Evolutionary conservation across 139 green algal genomes (phyloP).

Genomic region (Ostreobium quekettii): DNA sequence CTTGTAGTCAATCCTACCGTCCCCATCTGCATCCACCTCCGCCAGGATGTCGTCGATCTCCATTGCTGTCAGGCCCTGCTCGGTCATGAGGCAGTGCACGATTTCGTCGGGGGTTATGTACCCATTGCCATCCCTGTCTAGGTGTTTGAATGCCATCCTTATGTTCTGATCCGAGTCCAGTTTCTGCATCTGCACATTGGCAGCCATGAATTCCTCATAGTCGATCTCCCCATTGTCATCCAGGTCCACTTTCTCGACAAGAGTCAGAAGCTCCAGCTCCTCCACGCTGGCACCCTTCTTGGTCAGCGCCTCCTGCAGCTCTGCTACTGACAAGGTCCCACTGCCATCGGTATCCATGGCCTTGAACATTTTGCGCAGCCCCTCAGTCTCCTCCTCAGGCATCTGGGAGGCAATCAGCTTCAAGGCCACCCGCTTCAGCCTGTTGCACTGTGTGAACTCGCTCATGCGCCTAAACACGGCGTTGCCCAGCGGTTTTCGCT

Average conservation of each 20-base stretch:
- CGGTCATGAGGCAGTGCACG: background rate
- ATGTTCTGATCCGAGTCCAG: constrained; percentile 16
- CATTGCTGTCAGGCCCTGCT: background rate
- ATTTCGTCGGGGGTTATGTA: constrained; percentile 18
- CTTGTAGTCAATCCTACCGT: constrained; percentile 37
- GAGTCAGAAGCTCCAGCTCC: background rate
- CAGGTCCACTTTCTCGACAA: constrained; percentile 9
- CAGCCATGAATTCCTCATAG: constrained; percentile 15
- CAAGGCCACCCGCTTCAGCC: constrained; percentile 14
- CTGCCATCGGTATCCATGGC: background rate
- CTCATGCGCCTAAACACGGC: constrained; percentile 5
- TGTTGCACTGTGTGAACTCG: constrained; percentile 17
- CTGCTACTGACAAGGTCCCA: background rate
- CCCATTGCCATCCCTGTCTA: constrained; percentile 8
- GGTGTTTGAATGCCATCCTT: background rate
- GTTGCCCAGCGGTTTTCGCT: constrained; percentile 14
- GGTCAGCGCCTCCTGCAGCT: constrained; percentile 2
- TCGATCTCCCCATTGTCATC: constrained; percentile 1
- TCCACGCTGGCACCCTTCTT: constrained; percentile 9
- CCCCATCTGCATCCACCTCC: constrained; percentile 38
- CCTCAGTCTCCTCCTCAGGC: constrained; percentile 7
- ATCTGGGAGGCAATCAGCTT: constrained; percentile 8
- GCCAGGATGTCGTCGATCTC: constrained; percentile 17
- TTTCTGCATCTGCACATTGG: constrained; percentile 12
- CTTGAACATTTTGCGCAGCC: constrained; percentile 10